Base-by-base conservation (phyloP, 768 basidiomycete species). In the Gloeophyllum trabeum region DNA sequence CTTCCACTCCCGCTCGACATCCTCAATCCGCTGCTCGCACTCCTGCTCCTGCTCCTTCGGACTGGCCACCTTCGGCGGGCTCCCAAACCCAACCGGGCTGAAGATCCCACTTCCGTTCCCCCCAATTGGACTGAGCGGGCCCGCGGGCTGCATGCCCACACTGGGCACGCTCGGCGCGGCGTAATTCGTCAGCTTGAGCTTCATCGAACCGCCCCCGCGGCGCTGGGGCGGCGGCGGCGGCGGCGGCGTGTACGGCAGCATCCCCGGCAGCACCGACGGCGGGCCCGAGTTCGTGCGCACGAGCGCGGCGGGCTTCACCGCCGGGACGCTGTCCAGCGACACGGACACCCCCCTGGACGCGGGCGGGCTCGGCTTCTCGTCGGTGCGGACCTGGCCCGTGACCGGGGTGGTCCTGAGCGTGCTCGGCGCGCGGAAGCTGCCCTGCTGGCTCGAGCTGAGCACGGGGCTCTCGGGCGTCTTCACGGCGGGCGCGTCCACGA, bases 341-440 rank as follows among this genome's bases (percentile, higher is more conserved):
- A 24, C 28, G 3, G 25, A 13, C n/a, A n/a, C n/a, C n/a, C n/a
- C n/a, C n/a, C n/a, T n/a, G n/a, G n/a, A n/a, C n/a, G 23, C n/a
- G 19, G 23, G 42, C 13, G 13, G 16, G n/a, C 40, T 16, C 30
- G 13, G 44, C 24, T 18, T 16, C 18, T 22, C 25, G n/a, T 18
- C 22, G 20, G 13, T n/a, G 16, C 19, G 46, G 20, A 5, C 41
- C 36, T 7, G 28, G 16, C 41, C 50, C 2, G 57, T 60, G 3
- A 48, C 44, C 10, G 58, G 58, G 21, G 58, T 60, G 13, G 47
- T 43, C 42, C 48, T 42, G 30, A 60, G 35, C 18, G 55, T 52
- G 40, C 44, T 53, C 39, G 57, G 58, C 24, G 58, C 54, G 28
- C 46, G 55, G 53, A 60, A 60, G 39, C 54, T 53, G 24, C 53